Evolutionary conservation across 2,329 filamentous ascomycete species (phyloP).

Genomic region (Penicillium sp.): DNA sequence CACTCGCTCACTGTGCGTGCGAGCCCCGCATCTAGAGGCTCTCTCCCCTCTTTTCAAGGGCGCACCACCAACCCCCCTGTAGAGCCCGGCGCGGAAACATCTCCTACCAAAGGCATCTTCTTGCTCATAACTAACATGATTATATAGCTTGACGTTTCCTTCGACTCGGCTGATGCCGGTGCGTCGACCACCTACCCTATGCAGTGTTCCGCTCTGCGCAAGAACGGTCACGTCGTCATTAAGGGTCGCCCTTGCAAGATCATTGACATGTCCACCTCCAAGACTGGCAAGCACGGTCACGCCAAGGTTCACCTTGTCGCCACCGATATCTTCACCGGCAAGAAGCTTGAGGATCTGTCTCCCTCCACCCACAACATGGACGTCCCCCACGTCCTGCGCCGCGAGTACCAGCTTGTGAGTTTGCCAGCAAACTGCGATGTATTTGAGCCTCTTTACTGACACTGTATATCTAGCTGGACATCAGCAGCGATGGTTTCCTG

Average conservation of each 20-base stretch:
- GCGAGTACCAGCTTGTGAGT: conserved; percentile 93
- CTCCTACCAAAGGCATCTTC: conserved; percentile 2
- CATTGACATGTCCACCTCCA: conserved; percentile 99
- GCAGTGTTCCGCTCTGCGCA: conserved; percentile 99
- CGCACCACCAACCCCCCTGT: conserved; percentile 7
- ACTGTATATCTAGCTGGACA: conserved; percentile 67
- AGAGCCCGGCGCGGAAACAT: neutral
- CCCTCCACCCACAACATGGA: conserved; percentile 88
- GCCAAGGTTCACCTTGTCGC: conserved; percentile 99
- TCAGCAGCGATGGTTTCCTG: conserved; percentile 92
- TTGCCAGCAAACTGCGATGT: neutral
- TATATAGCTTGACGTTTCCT: conserved; percentile 68
- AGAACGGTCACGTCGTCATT: conserved; percentile 99
- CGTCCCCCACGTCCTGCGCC: conserved; percentile 87
- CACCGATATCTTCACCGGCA: conserved; percentile 98
- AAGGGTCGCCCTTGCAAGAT: conserved; percentile 99
- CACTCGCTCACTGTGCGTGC: conserved; percentile 23
- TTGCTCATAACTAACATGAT: neutral
- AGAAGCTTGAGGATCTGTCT: conserved; percentile 99
- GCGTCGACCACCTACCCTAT: conserved; percentile 92
- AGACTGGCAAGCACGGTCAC: conserved; percentile 99
- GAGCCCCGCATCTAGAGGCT: conserved; percentile 31
- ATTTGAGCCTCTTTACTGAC: neutral
- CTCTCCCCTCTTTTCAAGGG: conserved; percentile 18
- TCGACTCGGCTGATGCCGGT: conserved; percentile 94